These are phyloP conservation scores for Dendrocalamus sinicus DNA, from an alignment of 176 grass and related monocot species.

Conservation along the genomic window DNA sequence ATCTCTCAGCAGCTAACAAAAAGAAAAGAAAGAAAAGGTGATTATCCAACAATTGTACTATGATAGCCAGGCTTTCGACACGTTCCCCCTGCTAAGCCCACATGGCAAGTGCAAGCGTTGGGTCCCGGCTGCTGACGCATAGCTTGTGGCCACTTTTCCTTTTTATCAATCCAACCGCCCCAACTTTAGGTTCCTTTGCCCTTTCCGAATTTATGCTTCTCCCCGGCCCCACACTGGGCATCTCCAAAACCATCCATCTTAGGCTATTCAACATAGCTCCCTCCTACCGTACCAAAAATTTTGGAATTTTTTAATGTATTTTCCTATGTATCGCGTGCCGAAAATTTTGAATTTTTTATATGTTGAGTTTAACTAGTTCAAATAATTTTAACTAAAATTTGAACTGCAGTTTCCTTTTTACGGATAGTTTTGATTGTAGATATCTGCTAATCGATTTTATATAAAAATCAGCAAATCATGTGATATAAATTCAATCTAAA, in stretches of 20 bases:
- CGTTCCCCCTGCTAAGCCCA: constrained; percentile 41
- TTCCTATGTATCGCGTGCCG: too few relatives aligned
- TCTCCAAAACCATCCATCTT: constrained; percentile 36
- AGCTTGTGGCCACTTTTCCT: constrained; percentile 76
- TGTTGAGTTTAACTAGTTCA: too few relatives aligned
- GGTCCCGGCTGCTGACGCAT: constrained; percentile 56
- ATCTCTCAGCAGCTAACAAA: constrained; percentile 43
- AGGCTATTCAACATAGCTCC: constrained; percentile 37
- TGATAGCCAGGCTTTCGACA: constrained; percentile 56
- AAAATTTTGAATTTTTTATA: too few relatives aligned
- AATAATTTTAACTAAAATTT: too few relatives aligned
- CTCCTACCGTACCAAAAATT: not conserved
- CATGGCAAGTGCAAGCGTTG: constrained; percentile 50
- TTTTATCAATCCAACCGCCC: constrained; percentile 71
- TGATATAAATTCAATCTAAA: too few relatives aligned
- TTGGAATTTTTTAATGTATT: too few relatives aligned
- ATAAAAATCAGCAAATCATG: too few relatives aligned
- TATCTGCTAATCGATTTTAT: too few relatives aligned
- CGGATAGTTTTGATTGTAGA: too few relatives aligned
- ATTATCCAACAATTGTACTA: constrained; percentile 26
- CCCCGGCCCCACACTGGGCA: constrained; percentile 48
- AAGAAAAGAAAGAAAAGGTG: constrained; percentile 48
- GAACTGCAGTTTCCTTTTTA: too few relatives aligned
- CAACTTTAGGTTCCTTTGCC: constrained; percentile 79
- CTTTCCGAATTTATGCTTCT: constrained; percentile 84